phyloP scores from a whole-genome alignment of 129 eudicot species.

The Chrysanthemum makinoi region DNA sequence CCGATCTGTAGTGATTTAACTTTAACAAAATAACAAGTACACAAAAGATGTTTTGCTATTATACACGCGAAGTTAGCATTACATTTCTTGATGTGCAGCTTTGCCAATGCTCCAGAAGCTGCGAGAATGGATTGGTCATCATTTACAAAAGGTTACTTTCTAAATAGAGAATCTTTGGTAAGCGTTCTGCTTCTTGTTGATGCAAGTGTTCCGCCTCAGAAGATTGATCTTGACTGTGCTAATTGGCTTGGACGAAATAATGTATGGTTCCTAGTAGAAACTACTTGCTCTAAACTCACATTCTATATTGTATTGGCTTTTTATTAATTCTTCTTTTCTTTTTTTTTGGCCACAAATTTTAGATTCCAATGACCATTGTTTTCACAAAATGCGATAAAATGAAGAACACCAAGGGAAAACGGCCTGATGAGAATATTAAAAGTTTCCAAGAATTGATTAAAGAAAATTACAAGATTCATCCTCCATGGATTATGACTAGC shows the following conservation, averaged over 20 bases:
- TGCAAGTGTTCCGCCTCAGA: constrained; percentile 93
- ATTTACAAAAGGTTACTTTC: constrained; percentile 95
- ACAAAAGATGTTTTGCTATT: neutral
- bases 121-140: constrained; percentile 90
- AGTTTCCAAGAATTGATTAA: constrained; percentile 64
- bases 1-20: neutral
- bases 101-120: constrained; percentile 89
- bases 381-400: constrained; percentile 91
- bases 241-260: constrained; percentile 90
- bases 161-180: constrained; percentile 63
- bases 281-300: neutral
- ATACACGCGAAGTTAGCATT: neutral
- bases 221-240: constrained; percentile 92
- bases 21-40: neutral
- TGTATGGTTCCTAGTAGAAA: constrained; percentile 32
- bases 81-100: constrained; percentile 38
- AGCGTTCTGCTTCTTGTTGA: constrained; percentile 75
- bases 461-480: constrained; percentile 59
- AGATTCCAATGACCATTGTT: constrained; percentile 90
- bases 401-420: constrained; percentile 69
- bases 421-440: constrained; percentile 82
- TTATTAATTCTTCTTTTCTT: neutral
- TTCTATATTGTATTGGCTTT: neutral
- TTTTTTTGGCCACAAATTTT: constrained; percentile 9
- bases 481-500: constrained; percentile 99